These are phyloP conservation scores for Liquidambar formosana DNA, from an alignment of 164 flowering plant species.

Conservation along the genomic window DNA sequence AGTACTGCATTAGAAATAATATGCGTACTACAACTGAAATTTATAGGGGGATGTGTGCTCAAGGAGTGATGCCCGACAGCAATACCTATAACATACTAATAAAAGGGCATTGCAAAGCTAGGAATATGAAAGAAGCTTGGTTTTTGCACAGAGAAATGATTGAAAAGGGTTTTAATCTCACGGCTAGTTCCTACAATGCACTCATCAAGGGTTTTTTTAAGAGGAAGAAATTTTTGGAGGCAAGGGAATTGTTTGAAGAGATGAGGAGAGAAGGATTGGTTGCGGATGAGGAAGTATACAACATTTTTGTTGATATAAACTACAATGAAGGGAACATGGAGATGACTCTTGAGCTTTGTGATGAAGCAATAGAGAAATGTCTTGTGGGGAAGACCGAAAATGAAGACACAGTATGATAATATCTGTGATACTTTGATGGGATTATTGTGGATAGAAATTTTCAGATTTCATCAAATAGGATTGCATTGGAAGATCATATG, in stretches of 20 bases:
- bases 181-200: slow-evolving; percentile 48
- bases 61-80: slow-evolving; percentile 48
- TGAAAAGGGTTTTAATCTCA: slow-evolving; percentile 44
- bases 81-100: slow-evolving; percentile 65
- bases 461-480: neutral
- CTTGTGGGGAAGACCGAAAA: slow-evolving; percentile 22
- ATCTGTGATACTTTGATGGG: neutral
- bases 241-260: slow-evolving; percentile 59
- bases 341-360: slow-evolving; percentile 51
- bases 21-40: slow-evolving; percentile 50
- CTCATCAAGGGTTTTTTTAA: slow-evolving; percentile 53
- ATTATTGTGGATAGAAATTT: neutral
- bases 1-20: slow-evolving; percentile 52
- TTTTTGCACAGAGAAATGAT: slow-evolving; percentile 59
- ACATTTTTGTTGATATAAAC: slow-evolving; percentile 42
- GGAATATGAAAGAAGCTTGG: slow-evolving; percentile 76
- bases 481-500: neutral
- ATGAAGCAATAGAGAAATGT: slow-evolving; percentile 56
- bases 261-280: slow-evolving; percentile 51
- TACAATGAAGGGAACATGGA: slow-evolving; percentile 53
- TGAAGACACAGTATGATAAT: slow-evolving; percentile 1
- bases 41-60: slow-evolving; percentile 43
- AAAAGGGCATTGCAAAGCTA: slow-evolving; percentile 67
- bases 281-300: slow-evolving; percentile 49
- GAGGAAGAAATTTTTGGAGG: slow-evolving; percentile 56